phyloP scores from a whole-genome alignment of 2,329 filamentous ascomycete species.

The Chaetoscypha palmicola region DNA sequence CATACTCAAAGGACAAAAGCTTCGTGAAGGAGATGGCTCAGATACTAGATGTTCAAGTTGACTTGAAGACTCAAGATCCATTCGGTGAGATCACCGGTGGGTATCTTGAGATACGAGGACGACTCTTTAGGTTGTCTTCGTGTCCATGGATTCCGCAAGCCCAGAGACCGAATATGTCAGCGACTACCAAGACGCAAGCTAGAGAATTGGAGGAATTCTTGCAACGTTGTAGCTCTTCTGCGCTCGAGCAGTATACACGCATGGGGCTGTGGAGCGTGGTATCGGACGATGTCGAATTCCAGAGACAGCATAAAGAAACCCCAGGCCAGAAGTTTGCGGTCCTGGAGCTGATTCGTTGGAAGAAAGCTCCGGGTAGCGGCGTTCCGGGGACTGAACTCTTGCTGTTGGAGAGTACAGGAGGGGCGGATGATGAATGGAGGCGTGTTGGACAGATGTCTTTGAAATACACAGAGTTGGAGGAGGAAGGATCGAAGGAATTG shows the following conservation, averaged over 20 bases:
- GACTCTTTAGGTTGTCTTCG: constrained; percentile 7
- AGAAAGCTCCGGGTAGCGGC: constrained; percentile 4
- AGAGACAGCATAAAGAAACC: constrained; percentile 9
- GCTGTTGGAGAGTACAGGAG: constrained; percentile 13
- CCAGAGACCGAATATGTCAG: not conserved
- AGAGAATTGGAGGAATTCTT: too few species aligned
- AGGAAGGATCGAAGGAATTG: constrained; percentile 5
- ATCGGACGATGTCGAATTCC: constrained; percentile 10
- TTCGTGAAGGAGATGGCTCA: constrained; percentile 4
- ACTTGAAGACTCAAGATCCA: constrained; percentile 8
- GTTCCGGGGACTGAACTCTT: constrained; percentile 13
- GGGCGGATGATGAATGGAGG: constrained; percentile 8
- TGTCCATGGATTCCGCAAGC: constrained; percentile 6
- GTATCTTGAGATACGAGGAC: constrained; percentile 9
- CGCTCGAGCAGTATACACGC: constrained; percentile 5
- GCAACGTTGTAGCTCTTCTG: too few species aligned
- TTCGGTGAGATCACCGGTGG: constrained; percentile 13
- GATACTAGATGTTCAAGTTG: constrained; percentile 7
- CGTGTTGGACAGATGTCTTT: constrained; percentile 9
- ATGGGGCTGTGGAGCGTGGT: constrained; percentile 6
- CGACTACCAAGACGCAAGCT: constrained; percentile 1
- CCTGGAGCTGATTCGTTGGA: constrained; percentile 11
- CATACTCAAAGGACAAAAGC: too few species aligned
- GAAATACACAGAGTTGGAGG: constrained; percentile 7
- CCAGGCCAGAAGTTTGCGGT: constrained; percentile 9